Conservation (phyloP, 768 basidiomycete species). For the Boletus pseudo-olivaceus region DNA sequence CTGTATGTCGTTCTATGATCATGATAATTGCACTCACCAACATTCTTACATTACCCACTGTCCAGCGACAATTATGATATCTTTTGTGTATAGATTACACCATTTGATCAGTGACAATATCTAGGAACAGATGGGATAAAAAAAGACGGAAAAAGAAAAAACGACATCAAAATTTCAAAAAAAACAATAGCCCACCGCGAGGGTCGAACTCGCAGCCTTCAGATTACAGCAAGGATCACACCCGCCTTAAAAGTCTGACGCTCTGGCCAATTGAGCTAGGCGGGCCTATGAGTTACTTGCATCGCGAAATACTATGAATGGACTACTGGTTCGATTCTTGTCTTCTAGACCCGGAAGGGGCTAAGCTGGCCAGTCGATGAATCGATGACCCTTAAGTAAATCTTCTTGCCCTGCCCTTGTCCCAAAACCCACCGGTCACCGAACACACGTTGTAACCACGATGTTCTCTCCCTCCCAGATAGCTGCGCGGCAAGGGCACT, state of each 20-base stretch:
- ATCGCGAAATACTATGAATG: background rate
- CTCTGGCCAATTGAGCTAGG: conserved; percentile 63
- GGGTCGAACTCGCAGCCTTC: conserved; percentile 86
- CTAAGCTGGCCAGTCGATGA: too few relatives aligned
- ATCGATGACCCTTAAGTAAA: background rate
- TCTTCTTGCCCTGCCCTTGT: background rate
- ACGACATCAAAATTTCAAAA: background rate
- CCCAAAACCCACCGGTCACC: background rate
- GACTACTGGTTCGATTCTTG: background rate
- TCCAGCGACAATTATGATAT: conserved; percentile 14
- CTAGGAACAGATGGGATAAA: background rate
- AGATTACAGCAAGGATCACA: conserved; percentile 40
- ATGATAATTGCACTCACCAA: conserved; percentile 14
- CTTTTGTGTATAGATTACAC: conserved; percentile 1
- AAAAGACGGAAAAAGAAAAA: background rate
- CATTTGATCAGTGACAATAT: background rate
- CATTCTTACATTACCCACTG: conserved; percentile 19
- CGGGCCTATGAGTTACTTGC: conserved; percentile 30
- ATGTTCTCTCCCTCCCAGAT: background rate
- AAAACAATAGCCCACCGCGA: conserved; percentile 67
- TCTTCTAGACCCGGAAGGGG: background rate
- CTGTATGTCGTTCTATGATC: conserved; percentile 16
- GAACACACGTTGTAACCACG: conserved; percentile 3
- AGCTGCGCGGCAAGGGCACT: background rate
- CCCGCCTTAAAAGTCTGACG: conserved; percentile 51